Conservation (phyloP, 1,139 yeast genomes). For the Taiozyma sp. region DNA sequence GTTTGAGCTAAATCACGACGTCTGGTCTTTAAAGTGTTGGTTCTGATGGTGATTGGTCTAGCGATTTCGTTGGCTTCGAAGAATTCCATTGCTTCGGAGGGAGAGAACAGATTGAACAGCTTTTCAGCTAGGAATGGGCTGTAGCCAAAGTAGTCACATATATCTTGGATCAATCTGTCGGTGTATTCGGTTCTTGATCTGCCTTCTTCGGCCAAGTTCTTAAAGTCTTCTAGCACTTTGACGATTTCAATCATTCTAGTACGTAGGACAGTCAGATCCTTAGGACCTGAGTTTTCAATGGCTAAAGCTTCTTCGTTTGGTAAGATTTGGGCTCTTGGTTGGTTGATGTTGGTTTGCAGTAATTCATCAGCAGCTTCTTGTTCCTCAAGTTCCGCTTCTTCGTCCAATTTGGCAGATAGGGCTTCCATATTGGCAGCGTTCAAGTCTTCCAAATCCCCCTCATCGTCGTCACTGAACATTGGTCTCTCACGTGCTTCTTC, state of each 20-base stretch:
- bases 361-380: slow-evolving; percentile 77
- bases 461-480: slow-evolving; percentile 80
- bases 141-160: slow-evolving; percentile 95
- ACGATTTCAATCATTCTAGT: slow-evolving; percentile 95
- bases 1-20: slow-evolving; percentile 96
- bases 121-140: slow-evolving; percentile 92
- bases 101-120: slow-evolving; percentile 83
- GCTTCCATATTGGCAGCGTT: slow-evolving; percentile 90
- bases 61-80: slow-evolving; percentile 98
- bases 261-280: slow-evolving; percentile 77
- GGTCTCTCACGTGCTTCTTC: slow-evolving; percentile 59
- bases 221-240: slow-evolving; percentile 92
- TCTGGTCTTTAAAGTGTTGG: slow-evolving; percentile 90
- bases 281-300: slow-evolving; percentile 47
- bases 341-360: slow-evolving; percentile 50
- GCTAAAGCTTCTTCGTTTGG: slow-evolving; percentile 59
- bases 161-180: slow-evolving; percentile 74
- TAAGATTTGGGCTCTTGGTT: slow-evolving; percentile 68
- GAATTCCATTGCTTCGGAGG: slow-evolving; percentile 95
- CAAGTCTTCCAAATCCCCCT: slow-evolving; percentile 71
- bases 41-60: slow-evolving; percentile 94
- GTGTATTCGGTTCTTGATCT: slow-evolving; percentile 79
- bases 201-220: slow-evolving; percentile 79
- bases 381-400: slow-evolving; percentile 68
- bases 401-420: slow-evolving; percentile 62